These are phyloP conservation scores for Phanerodontia chrysosporium DNA, from an alignment of 768 basidiomycete genomes.

Conservation along the genomic window DNA sequence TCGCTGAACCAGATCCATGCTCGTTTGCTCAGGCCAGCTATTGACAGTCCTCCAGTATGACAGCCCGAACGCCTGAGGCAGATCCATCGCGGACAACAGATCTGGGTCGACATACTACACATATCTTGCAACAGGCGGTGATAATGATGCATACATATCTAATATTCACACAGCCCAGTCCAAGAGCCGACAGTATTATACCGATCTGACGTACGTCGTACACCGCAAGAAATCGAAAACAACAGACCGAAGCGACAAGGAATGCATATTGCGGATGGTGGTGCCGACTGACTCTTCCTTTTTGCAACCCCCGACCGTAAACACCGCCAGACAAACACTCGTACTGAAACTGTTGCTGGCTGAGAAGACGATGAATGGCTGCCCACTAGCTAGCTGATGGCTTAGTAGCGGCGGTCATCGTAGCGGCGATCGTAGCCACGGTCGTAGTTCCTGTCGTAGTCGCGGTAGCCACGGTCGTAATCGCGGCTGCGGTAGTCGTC, in stretches of 20 bases:
- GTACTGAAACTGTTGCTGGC: neutral
- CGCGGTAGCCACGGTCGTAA: constrained; percentile 33
- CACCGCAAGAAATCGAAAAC: neutral
- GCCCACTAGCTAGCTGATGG: too few species aligned
- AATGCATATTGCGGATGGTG: neutral
- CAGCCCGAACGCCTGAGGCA: too few species aligned
- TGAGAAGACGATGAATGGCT: neutral
- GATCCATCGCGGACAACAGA: too few species aligned
- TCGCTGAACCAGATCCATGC: too few species aligned
- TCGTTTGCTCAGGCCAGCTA: too few species aligned
- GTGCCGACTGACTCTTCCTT: neutral
- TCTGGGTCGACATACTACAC: neutral
- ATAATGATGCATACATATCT: neutral
- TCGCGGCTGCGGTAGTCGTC: constrained; percentile 34
- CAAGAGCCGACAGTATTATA: neutral
- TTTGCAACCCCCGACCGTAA: neutral
- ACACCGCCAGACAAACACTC: neutral
- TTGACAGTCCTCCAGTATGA: too few species aligned
- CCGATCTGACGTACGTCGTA: neutral
- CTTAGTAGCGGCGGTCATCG: constrained; percentile 42
- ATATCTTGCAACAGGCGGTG: neutral
- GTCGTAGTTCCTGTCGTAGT: constrained; percentile 37
- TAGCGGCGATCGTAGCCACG: constrained; percentile 42
- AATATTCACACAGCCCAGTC: neutral
- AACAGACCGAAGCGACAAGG: neutral